A percentile compares a stretch with the other conserved stretches of the same genome.
phyloP scores from a whole-genome alignment of 495 filamentous ascomycete species.

The Aspergillus wentii region DNA sequence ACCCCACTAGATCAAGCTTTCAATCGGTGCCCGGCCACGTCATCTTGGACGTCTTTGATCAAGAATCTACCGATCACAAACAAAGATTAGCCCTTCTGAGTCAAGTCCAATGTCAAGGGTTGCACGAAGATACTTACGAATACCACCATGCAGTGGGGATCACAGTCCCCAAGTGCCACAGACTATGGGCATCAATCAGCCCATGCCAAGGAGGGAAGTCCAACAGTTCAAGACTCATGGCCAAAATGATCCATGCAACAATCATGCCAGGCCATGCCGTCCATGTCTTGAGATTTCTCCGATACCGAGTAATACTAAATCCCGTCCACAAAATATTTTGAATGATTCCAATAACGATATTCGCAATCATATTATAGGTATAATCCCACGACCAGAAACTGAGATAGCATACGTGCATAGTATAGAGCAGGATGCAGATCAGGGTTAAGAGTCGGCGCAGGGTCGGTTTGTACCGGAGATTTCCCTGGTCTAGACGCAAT shows the following conservation, averaged over 20 bases:
- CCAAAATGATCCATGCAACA: conserved; percentile 85
- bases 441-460: conserved; percentile 69
- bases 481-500: conserved; percentile 69
- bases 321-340: conserved; percentile 82
- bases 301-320: conserved; percentile 74
- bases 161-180: conserved; percentile 95
- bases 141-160: conserved; percentile 90
- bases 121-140: conserved; percentile 68
- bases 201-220: conserved; percentile 87
- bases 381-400: conserved; percentile 89
- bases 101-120: too few species aligned
- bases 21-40: conserved; percentile 51
- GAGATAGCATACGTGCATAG: conserved; percentile 76
- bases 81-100: too few species aligned
- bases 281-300: conserved; percentile 64
- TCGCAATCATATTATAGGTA: conserved; percentile 94
- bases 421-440: conserved; percentile 66
- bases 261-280: conserved; percentile 88
- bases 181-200: conserved; percentile 84
- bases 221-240: conserved; percentile 91
- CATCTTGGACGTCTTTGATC: conserved; percentile 71
- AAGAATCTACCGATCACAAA: conserved; percentile 70
- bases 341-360: conserved; percentile 74
- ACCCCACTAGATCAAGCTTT: conserved; percentile 33
- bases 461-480: conserved; percentile 47